Evolutionary conservation across 495 filamentous ascomycete genomes (phyloP).

Genomic region (Glonium stellatum): DNA sequence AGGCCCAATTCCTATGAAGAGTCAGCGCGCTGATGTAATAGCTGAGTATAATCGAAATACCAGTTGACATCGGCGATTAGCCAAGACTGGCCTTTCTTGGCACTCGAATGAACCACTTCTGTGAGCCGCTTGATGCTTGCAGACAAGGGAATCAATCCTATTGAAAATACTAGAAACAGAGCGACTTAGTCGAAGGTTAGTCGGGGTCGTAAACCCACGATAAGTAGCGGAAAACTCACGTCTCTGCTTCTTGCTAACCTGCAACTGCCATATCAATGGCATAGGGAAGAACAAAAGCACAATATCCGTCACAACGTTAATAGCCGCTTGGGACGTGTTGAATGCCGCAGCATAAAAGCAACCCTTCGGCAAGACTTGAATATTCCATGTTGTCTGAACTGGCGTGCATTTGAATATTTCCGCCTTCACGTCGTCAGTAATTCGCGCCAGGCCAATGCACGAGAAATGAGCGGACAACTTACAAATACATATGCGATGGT

Average conservation of each 20-base stretch:
- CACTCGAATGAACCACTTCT: conserved; percentile 1
- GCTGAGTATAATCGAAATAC: background rate
- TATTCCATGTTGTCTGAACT: background rate
- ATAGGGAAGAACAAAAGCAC: conserved; percentile 8
- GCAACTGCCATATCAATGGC: conserved; percentile 3
- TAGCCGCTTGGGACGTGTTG: conserved; percentile 6
- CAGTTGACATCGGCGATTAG: conserved; percentile 5
- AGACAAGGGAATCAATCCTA: conserved; percentile 2
- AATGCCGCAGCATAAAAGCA: background rate
- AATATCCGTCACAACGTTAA: conserved; percentile 9
- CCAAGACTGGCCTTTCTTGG: conserved; percentile 8
- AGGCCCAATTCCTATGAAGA: conserved; percentile 9
- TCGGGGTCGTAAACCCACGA: no score
- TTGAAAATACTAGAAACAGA: conserved; percentile 10
- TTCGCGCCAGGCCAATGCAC: background rate
- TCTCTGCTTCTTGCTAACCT: conserved; percentile 8
- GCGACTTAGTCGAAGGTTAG: no score
- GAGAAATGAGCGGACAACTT: background rate
- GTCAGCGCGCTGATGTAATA: background rate
- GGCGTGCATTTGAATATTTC: conserved; percentile 6
- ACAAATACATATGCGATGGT: background rate
- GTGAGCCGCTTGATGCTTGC: conserved; percentile 9
- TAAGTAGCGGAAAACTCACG: background rate
- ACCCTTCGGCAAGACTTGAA: background rate
- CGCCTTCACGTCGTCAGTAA: background rate